phyloP scores from a whole-genome alignment of 2,329 filamentous ascomycete species.

The Pyrenochaeta sp. region DNA sequence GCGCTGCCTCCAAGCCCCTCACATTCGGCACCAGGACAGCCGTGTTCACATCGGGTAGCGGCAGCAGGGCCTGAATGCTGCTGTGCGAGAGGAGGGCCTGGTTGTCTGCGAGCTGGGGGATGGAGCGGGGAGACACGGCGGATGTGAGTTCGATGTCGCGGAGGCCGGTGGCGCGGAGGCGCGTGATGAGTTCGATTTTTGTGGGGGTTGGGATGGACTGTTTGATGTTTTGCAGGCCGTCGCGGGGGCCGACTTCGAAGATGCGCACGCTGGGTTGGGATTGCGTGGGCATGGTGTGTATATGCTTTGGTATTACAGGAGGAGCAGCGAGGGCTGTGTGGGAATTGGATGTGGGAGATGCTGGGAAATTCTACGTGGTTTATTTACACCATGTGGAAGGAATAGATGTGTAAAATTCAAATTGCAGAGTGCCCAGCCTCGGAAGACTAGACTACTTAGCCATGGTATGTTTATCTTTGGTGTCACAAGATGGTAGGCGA shows the following conservation, averaged over 20 bases:
- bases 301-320: neutral
- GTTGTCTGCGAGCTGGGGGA: constrained; percentile 54
- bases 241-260: constrained; percentile 59
- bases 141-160: constrained; percentile 61
- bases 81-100: constrained; percentile 13
- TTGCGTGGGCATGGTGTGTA: neutral
- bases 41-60: constrained; percentile 7
- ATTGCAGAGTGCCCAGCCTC: no score
- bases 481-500: no score
- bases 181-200: constrained; percentile 59
- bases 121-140: constrained; percentile 62
- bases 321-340: no score
- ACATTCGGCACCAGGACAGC: constrained; percentile 53
- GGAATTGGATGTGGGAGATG: no score
- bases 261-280: neutral
- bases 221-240: constrained; percentile 63
- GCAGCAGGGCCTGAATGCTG: constrained; percentile 1
- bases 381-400: no score
- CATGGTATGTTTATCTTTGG: no score
- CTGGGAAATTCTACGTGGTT: no score
- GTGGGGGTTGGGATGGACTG: constrained; percentile 56
- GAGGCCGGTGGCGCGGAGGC: constrained; percentile 57
- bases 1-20: constrained; percentile 65
- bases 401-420: no score
- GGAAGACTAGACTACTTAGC: no score